Conservation (phyloP, 106 monocot genomes). For the Vanilla planifolia region DNA sequence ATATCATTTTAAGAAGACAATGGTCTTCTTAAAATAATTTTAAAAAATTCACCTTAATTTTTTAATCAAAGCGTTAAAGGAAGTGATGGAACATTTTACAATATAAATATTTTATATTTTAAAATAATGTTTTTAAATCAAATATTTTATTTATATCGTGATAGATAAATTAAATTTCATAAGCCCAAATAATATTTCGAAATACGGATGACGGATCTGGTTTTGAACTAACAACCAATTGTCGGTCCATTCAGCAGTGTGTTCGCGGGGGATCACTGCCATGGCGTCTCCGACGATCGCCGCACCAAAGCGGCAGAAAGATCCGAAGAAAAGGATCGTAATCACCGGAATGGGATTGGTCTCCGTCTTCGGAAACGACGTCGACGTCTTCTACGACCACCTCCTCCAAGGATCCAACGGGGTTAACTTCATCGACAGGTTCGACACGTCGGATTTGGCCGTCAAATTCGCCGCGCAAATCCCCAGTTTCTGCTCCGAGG, state of each 20-base stretch:
- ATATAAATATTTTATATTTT: too few species aligned
- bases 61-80: too few species aligned
- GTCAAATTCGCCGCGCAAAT: constrained; percentile 28
- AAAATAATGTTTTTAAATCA: too few species aligned
- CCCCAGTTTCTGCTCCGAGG: constrained; percentile 10
- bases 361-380: constrained; percentile 31
- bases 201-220: too few species aligned
- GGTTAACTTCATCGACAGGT: constrained; percentile 23
- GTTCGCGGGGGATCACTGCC: neutral
- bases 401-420: constrained; percentile 33
- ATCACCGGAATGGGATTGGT: constrained; percentile 34
- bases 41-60: too few species aligned
- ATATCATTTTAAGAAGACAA: too few species aligned
- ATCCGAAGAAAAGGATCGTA: constrained; percentile 34
- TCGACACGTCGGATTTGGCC: constrained; percentile 18
- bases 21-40: too few species aligned
- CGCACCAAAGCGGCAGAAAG: constrained; percentile 27
- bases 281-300: neutral
- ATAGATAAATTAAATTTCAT: too few species aligned
- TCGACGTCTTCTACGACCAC: constrained; percentile 22
- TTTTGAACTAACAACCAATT: too few species aligned
- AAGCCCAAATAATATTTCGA: too few species aligned
- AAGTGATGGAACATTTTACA: too few species aligned
- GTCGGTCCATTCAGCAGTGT: neutral
- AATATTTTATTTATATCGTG: too few species aligned